Percentiles rank a stretch among this genome's conserved stretches.
Evolutionary conservation across 164 flowering plant species (phyloP).

Genomic region (Magnolia changhungtana): DNA sequence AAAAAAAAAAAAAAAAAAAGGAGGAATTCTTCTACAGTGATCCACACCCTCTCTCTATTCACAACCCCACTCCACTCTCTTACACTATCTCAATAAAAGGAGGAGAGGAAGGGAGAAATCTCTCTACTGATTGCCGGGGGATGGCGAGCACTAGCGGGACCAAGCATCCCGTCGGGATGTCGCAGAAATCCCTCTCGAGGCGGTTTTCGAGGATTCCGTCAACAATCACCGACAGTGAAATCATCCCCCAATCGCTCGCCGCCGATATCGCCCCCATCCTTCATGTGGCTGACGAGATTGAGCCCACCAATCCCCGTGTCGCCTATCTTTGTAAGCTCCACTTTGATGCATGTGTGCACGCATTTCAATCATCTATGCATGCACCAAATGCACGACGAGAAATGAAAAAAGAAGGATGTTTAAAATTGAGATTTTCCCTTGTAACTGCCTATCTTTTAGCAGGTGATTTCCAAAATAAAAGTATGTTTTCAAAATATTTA

Average conservation of each 20-base stretch:
- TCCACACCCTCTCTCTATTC: neutral
- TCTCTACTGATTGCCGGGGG: too few species aligned
- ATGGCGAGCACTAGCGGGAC: slow-evolving; percentile 36
- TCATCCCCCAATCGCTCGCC: slow-evolving; percentile 69
- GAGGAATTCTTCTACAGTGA: slow-evolving; percentile 5
- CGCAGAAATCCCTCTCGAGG: slow-evolving; percentile 8
- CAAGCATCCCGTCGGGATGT: slow-evolving; percentile 1
- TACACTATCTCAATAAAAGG: neutral
- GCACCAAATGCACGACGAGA: too few species aligned
- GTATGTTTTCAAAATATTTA: too few species aligned
- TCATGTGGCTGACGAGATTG: slow-evolving; percentile 88
- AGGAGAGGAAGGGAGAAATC: too few species aligned
- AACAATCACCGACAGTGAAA: slow-evolving; percentile 51
- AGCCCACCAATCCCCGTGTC: slow-evolving; percentile 61
- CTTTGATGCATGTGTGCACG: too few species aligned
- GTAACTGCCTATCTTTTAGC: too few species aligned
- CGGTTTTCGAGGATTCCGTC: slow-evolving; percentile 18
- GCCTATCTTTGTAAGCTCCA: slow-evolving; percentile 75
- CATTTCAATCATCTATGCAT: too few species aligned
- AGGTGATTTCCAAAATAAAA: too few species aligned
- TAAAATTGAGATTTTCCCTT: too few species aligned
- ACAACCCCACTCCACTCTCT: neutral
- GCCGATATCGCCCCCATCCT: slow-evolving; percentile 79
- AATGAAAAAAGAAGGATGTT: too few species aligned
- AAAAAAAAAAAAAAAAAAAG: neutral